Evolutionary conservation across 2,329 filamentous ascomycete genomes (phyloP).

Genomic region (Beauveria varroae): DNA sequence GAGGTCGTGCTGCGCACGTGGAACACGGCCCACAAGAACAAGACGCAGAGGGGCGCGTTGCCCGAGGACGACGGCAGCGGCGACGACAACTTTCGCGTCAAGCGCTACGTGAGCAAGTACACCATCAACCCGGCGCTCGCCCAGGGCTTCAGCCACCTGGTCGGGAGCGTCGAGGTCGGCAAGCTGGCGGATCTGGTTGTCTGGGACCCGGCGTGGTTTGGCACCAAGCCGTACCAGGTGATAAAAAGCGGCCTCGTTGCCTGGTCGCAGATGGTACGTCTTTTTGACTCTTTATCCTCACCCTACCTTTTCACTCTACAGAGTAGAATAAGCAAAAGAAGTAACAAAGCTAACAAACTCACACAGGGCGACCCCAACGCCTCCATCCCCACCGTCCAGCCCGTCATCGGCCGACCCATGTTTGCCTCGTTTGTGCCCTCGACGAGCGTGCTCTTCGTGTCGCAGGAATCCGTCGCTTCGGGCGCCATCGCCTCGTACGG

Average conservation of each 20-base stretch:
- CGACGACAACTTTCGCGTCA: slow-evolving; percentile 87
- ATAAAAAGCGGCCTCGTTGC: slow-evolving; percentile 85
- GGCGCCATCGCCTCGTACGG: slow-evolving; percentile 65
- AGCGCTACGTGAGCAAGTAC: slow-evolving; percentile 90
- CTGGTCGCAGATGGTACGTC: slow-evolving; percentile 70
- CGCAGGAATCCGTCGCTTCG: slow-evolving; percentile 57
- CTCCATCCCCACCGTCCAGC: slow-evolving; percentile 79
- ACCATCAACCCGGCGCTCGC: slow-evolving; percentile 90
- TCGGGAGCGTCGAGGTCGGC: slow-evolving; percentile 81
- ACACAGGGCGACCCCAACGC: slow-evolving; percentile 62
- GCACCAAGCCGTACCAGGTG: slow-evolving; percentile 73
- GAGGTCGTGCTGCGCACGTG: slow-evolving; percentile 90
- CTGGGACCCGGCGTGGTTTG: slow-evolving; percentile 81
- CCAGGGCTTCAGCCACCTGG: slow-evolving; percentile 80
- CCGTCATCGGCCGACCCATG: slow-evolving; percentile 78
- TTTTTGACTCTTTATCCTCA: not conserved
- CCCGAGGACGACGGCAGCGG: slow-evolving; percentile 70
- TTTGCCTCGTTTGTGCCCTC: slow-evolving; percentile 70
- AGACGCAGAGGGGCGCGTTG: slow-evolving; percentile 69
- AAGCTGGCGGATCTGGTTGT: slow-evolving; percentile 85
- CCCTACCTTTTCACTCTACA: not conserved
- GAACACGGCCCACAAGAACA: slow-evolving; percentile 98
- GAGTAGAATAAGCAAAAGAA: not conserved
- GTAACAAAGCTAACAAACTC: not conserved
- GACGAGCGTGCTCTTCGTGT: slow-evolving; percentile 78